Base-by-base conservation (phyloP, 495 filamentous ascomycete species). In the Neurospora sp. region DNA sequence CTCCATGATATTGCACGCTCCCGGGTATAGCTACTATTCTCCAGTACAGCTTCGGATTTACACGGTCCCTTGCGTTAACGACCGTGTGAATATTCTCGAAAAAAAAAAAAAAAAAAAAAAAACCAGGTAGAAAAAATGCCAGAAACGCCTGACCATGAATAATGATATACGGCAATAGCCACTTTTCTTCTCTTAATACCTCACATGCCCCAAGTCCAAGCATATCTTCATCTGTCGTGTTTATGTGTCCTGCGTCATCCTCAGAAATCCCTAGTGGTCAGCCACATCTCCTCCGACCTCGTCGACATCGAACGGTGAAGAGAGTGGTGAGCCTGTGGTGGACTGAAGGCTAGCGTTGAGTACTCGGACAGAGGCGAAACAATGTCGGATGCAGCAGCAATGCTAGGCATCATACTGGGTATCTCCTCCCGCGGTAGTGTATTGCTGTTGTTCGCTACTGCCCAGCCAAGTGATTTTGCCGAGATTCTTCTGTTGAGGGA, bases 251-350 rank as follows among this genome's bases (percentile, higher is more conserved):
- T 27, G 7, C 12, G 2, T 65, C 53, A 31, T 18, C 53, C 53
- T 35, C 27, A 65, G 1, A 35, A 53, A 2, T 59, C 35, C n/a
- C 69, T 59, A 3, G 40, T 61, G 22, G 41, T 71, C 10, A 79
- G 74, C 75, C 76, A 80, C 5, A 81, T 45, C 75, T 81, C 79
- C 65, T 81, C 79, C 1, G 74, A 77, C 73, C 79, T 72, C 20
- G 78, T 81, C 48, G 78, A 79, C 72, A 78, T 61, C 2, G 39
- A 78, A 40, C 79, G 68, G 27, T 75, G 74, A 10, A 81, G 59
- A 7, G 48, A 68, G 12, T 61, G 71, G 9, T 74, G 74, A n/a
- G 61, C 1, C 6, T 45, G 68, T 61, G 40, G 53, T 9, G 74
- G 71, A 37, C 72, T 72, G 7, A 18, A 40, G 39, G 74, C 27